Evolutionary conservation across 129 eudicot species (phyloP), one percentile per base, ranked within the genome.

Genomic region (Tanacetum coccineum): DNA sequence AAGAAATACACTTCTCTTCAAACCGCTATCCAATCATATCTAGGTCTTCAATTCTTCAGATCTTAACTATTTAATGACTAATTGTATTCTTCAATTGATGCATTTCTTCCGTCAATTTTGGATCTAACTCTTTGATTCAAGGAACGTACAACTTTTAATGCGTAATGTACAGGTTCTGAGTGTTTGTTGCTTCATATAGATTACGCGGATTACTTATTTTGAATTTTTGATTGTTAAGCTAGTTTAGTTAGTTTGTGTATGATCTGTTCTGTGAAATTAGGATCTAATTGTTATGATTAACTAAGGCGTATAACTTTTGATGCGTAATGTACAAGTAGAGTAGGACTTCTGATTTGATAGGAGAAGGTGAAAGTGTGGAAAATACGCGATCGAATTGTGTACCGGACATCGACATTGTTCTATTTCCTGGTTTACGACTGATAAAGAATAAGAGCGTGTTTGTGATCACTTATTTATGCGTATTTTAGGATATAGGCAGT

Each of bases 1-100:
- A 30, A 81, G 78, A 93, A 89, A 78, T 76, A 70, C 59, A 15
- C 82, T 9, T 68, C 90, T 62, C 92, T 93, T n/a, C 92, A 89
- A 75, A 40, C 88, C 9, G 85, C 96, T 13, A 85, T 93, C 62
- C 89, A 81, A 66, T 53, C 85, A 17, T 93, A 84, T 76, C 32
- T 88, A 82, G 99, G 99, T 93, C 72, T 25, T 25, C 3, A 25
- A 25, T 25, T 26, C 3, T 4, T 26, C 30, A 3, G 30, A 26
- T 26, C 30, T 26, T 26, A 26, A 26, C 1, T 26, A 0, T 4
- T 26, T n/a, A n/a, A n/a, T n/a, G n/a, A n/a, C n/a, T n/a, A n/a
- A n/a, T n/a, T n/a, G n/a, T n/a, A n/a, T n/a, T n/a, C n/a, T n/a
- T n/a, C n/a, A n/a, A n/a, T n/a, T n/a, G n/a, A n/a, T n/a, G n/a